Evolutionary conservation across 2,329 filamentous ascomycete genomes (phyloP).

Genomic region (Aspergillus fumigatus): DNA sequence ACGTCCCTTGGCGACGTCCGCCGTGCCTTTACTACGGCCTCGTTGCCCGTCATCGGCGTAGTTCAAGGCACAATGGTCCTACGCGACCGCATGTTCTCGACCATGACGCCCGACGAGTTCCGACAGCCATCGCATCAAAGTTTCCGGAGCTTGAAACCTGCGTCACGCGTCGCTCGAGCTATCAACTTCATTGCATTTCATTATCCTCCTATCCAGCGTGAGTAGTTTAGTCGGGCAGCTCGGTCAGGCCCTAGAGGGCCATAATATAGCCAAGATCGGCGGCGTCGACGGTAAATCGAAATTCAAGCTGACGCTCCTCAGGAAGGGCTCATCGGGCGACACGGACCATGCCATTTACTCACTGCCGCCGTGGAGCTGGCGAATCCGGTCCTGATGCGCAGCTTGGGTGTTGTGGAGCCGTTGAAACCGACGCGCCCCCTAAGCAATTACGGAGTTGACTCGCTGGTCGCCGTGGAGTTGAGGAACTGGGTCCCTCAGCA

Average conservation of each 20-base stretch:
- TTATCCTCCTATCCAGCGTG: constrained; percentile 22
- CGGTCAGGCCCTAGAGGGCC: constrained; percentile 11
- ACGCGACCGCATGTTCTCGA: constrained; percentile 10
- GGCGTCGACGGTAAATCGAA: background rate
- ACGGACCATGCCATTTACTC: background rate
- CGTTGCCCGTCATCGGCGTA: constrained; percentile 8
- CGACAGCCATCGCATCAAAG: constrained; percentile 29
- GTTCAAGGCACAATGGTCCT: constrained; percentile 16
- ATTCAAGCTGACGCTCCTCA: background rate
- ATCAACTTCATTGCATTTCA: constrained; percentile 13
- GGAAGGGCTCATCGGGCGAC: background rate
- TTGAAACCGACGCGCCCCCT: constrained; percentile 7
- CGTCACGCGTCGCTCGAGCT: constrained; percentile 14
- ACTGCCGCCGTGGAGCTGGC: background rate
- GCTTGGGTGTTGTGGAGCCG: constrained; percentile 2
- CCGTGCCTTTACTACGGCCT: constrained; percentile 1
- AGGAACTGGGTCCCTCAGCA: constrained; percentile 7
- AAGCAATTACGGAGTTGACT: constrained; percentile 8
- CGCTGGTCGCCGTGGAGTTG: constrained; percentile 8
- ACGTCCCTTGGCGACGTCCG: constrained; percentile 3
- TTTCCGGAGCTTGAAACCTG: constrained; percentile 24
- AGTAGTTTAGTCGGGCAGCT: constrained; percentile 17
- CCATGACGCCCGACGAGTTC: constrained; percentile 33
- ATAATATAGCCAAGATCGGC: background rate
- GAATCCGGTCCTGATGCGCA: constrained; percentile 3